phyloP scores from a whole-genome alignment of 352 stramenopile genomes.

The Globisporangium camurandrum region DNA sequence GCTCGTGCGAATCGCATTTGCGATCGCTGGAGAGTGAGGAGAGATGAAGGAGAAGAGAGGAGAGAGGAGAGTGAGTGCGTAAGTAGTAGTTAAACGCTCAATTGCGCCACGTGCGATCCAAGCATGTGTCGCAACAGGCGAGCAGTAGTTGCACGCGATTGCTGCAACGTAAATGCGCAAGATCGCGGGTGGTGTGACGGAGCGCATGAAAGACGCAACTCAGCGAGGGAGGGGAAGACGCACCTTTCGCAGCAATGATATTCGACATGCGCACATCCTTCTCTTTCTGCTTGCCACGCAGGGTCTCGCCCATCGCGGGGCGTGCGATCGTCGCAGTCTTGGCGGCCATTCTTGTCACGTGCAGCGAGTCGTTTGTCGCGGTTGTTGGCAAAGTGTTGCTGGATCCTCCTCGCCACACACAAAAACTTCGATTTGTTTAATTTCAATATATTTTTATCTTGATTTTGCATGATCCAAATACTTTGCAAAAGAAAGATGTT shows the following conservation, averaged over 20 bases:
- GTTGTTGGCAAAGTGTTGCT: too few species aligned
- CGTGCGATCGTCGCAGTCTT: conserved; percentile 50
- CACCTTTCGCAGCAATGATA: conserved; percentile 97
- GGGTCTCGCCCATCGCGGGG: conserved; percentile 56
- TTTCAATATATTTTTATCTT: too few species aligned
- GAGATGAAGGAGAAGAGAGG: not conserved
- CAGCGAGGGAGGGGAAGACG: not conserved
- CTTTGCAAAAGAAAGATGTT: not conserved
- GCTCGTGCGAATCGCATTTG: conserved; percentile 97
- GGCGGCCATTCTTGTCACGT: conserved; percentile 14
- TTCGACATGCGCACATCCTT: conserved; percentile 98
- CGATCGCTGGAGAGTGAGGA: conserved; percentile 74
- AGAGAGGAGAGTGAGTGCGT: not conserved
- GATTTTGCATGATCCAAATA: not conserved
- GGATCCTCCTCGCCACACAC: too few species aligned
- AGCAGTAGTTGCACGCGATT: too few species aligned
- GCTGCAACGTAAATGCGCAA: not conserved
- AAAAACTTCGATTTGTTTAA: too few species aligned
- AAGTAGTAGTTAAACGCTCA: not conserved
- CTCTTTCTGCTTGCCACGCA: conserved; percentile 91
- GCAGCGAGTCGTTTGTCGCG: not conserved
- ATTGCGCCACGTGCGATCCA: not conserved
- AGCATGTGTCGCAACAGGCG: not conserved
- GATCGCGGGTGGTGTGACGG: not conserved
- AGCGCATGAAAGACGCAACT: not conserved